Percentiles rank a stretch among this genome's conserved stretches.
Conservation (phyloP, 441 rosid species). For the Manihot esculenta region DNA sequence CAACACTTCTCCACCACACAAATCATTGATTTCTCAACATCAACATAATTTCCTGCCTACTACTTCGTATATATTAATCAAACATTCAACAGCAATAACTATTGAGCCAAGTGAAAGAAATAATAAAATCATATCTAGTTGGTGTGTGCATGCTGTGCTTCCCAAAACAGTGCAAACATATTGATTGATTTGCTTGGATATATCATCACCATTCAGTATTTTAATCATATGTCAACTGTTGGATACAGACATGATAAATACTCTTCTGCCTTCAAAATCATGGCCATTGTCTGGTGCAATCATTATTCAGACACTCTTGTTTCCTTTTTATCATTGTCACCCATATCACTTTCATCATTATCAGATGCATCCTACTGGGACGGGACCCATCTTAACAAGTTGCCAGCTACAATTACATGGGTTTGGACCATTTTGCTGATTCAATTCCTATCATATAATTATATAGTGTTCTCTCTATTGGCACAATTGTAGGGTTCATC, state of each 20-base stretch:
- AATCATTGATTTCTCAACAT: slow-evolving; percentile 10
- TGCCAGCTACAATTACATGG: background rate
- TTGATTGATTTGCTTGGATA: background rate
- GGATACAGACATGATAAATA: no score
- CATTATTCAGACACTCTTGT: slow-evolving; percentile 1
- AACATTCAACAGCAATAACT: background rate
- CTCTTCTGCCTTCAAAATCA: background rate
- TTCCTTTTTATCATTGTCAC: slow-evolving; percentile 2
- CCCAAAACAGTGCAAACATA: background rate
- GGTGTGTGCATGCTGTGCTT: background rate
- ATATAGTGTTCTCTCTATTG: background rate
- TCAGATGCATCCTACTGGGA: slow-evolving; percentile 1
- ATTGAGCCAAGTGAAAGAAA: background rate
- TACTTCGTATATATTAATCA: no score
- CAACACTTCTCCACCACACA: no score
- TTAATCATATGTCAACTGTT: no score
- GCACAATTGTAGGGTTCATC: background rate
- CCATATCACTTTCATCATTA: slow-evolving; percentile 5
- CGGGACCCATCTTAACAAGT: background rate
- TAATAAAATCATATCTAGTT: background rate
- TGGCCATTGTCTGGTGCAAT: slow-evolving; percentile 7
- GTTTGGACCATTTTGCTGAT: background rate
- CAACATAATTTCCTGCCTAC: no score
- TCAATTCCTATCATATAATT: background rate
- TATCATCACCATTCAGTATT: no score